Evolutionary conservation across 805 yeast species (phyloP), one percentile per base, ranked within the genome.

Genomic region (Candida rishiriensis): DNA sequence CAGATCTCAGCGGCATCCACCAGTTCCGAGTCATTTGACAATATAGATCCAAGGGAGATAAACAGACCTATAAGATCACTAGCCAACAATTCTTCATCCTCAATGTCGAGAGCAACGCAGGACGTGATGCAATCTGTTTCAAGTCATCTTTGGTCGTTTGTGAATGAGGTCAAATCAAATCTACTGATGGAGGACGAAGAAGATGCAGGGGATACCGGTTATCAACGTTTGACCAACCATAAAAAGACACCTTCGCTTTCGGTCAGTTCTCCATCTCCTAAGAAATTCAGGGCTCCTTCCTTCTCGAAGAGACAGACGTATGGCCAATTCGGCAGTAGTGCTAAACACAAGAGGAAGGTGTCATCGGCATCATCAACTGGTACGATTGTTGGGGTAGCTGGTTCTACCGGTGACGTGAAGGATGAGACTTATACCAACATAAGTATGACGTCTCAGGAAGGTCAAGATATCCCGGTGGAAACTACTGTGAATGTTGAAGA

Each of bases 61-160:
- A 54, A 53, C 34, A 48, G 46, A 16, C 64, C 61, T 9, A 49
- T 56, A 14, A 58, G 53, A 44, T 36, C 50, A 6, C 38, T 55
- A 16, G 62, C 61, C 7, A 16, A 39, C 13, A 54, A 51, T 17
- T 17, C 39, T 3, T 31, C 47, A 8, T 21, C 26, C 4, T 21
- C 26, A 21, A 21, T 21, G 26, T 5, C 26, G 7, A 10, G 34
- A 5, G 49, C 42, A 16, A 40, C 51, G 11, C 59, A 54, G 14
- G 72, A 61, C 39, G 60, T 63, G 4, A 54, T 66, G 49, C 67
- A 69, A 39, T 57, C 67, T 5, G 70, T 72, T 2, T 64, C 75
- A 0, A 59, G 56, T 36, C 71, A 75, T 11, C 41, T 76, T 3
- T 76, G 81, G 81, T 68, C 70, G 2, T 73, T 76, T 55, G 76